Evolutionary conservation across 2,329 filamentous ascomycete species (phyloP).

Genomic region (Dactylellina parvicollis): DNA sequence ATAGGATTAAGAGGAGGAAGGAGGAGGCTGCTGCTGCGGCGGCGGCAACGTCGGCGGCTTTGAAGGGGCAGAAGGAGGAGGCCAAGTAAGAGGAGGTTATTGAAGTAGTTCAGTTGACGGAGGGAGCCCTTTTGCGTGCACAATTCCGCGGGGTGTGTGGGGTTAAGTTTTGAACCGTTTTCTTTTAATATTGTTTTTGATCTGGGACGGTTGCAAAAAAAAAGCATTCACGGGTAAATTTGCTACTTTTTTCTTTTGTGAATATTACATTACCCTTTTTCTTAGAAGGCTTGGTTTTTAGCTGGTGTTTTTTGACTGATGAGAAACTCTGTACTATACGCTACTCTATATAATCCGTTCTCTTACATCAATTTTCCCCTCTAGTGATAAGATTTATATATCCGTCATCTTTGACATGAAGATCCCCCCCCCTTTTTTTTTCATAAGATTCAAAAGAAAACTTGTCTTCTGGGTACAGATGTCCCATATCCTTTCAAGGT

Average conservation of each 20-base stretch:
- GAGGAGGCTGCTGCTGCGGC: constrained; percentile 43
- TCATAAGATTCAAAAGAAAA: too few relatives aligned
- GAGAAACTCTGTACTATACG: constrained; percentile 33
- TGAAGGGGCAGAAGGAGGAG: constrained; percentile 14
- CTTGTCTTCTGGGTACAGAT: too few relatives aligned
- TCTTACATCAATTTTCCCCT: too few relatives aligned
- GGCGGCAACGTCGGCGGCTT: background rate
- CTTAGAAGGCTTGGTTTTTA: background rate
- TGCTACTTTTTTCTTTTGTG: constrained; percentile 4
- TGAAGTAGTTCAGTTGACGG: background rate
- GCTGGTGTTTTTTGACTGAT: constrained; percentile 15
- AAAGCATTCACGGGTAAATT: constrained; percentile 1
- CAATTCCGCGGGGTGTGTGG: constrained; percentile 31
- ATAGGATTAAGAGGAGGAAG: constrained; percentile 54
- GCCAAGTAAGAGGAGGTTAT: constrained; percentile 3
- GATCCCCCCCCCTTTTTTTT: too few relatives aligned
- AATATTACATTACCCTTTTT: background rate
- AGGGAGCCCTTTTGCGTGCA: background rate
- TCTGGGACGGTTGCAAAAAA: background rate
- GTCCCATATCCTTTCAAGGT: too few relatives aligned
- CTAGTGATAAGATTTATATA: too few relatives aligned
- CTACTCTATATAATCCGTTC: too few relatives aligned
- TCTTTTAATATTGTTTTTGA: constrained; percentile 1
- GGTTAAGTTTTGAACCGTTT: background rate
- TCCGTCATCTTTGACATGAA: too few relatives aligned